Evolutionary conservation across 805 yeast species (phyloP).

Genomic region (Barnettozyma botsteinii): DNA sequence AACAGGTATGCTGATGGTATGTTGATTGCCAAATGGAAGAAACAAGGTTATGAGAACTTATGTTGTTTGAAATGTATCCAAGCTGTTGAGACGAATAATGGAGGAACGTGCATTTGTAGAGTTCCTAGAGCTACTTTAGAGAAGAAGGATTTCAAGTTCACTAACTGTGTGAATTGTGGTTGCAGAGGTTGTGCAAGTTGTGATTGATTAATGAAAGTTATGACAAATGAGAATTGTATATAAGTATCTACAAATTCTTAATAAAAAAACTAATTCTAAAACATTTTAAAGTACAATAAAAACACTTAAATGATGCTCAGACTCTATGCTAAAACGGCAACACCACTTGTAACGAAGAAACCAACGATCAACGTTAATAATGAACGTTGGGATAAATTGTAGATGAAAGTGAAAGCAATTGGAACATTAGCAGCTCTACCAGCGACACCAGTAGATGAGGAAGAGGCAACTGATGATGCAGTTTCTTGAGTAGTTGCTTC

Average conservation of each 20-base stretch:
- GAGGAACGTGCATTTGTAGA: conserved; percentile 75
- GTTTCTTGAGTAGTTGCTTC: conserved; percentile 17
- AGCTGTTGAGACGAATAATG: conserved; percentile 53
- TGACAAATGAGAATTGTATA: neutral
- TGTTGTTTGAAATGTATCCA: conserved; percentile 81
- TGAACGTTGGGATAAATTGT: conserved; percentile 7
- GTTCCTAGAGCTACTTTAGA: conserved; percentile 61
- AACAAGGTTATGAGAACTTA: conserved; percentile 77
- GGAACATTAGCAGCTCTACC: conserved; percentile 21
- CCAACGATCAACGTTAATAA: conserved; percentile 6
- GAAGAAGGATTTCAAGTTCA: conserved; percentile 30
- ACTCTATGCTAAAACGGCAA: conserved; percentile 11
- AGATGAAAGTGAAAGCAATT: conserved; percentile 13
- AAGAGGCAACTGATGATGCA: conserved; percentile 21
- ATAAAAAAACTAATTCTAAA: conserved; percentile 8
- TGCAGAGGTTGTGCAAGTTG: conserved; percentile 79
- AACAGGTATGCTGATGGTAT: conserved; percentile 62
- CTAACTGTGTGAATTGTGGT: conserved; percentile 75
- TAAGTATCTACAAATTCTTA: neutral
- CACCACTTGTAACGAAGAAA: conserved; percentile 8
- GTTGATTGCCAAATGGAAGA: conserved; percentile 79
- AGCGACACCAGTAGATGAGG: conserved; percentile 24
- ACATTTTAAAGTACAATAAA: neutral
- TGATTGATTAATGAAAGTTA: conserved; percentile 35
- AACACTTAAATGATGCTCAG: neutral